These are phyloP conservation scores for Xylaria grammica DNA, from an alignment of 495 filamentous ascomycete species.

Conservation along the genomic window DNA sequence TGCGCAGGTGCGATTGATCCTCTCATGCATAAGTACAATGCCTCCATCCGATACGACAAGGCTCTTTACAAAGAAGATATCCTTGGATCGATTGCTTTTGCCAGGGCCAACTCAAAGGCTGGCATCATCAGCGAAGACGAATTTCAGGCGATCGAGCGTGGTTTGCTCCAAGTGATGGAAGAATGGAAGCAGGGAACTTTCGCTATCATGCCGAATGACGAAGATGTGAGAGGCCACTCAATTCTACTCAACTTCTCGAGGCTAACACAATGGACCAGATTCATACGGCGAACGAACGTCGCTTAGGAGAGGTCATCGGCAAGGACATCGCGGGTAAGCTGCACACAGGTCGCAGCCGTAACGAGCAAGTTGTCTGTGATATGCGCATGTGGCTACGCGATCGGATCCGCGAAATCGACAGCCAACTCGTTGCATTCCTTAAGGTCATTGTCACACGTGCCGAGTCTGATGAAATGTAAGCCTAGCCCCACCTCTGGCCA, in stretches of 20 bases:
- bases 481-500: slow-evolving; percentile 45
- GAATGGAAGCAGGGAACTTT: slow-evolving; percentile 75
- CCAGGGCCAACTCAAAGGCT: slow-evolving; percentile 75
- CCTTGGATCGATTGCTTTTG: slow-evolving; percentile 78
- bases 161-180: slow-evolving; percentile 68
- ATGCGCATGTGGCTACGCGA: slow-evolving; percentile 92
- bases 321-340: slow-evolving; percentile 88
- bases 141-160: slow-evolving; percentile 73
- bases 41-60: slow-evolving; percentile 78
- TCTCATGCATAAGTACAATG: slow-evolving; percentile 86
- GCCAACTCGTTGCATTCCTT: slow-evolving; percentile 69
- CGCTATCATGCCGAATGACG: slow-evolving; percentile 65
- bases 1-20: slow-evolving; percentile 80
- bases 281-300: slow-evolving; percentile 91
- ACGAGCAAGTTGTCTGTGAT: slow-evolving; percentile 93
- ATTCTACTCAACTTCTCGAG: too few relatives aligned
- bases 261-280: too few relatives aligned
- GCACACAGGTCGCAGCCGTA: slow-evolving; percentile 88
- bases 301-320: slow-evolving; percentile 87
- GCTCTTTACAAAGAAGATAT: slow-evolving; percentile 81
- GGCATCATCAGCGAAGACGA: slow-evolving; percentile 76
- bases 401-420: slow-evolving; percentile 74
- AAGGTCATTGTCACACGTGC: slow-evolving; percentile 75
- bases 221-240: too few relatives aligned
- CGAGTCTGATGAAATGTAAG: slow-evolving; percentile 63